Conservation (phyloP, 805 yeast genomes). For the Komagataella pastoris region DNA sequence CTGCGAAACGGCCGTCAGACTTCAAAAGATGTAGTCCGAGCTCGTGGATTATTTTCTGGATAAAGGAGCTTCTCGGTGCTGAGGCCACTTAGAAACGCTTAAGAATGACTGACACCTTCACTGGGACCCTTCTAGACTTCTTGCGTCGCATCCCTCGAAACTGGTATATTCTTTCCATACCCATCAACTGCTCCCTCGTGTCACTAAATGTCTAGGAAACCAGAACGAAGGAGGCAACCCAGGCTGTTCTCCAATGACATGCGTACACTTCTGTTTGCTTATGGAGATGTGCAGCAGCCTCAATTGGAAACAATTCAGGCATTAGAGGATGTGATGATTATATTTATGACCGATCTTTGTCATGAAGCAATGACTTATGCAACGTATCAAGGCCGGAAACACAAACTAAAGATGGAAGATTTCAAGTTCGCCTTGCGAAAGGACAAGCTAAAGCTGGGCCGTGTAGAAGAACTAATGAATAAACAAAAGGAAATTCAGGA, state of each 20-base stretch:
- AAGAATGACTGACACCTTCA: background rate
- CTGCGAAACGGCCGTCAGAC: no score
- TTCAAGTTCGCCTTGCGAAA: constrained; percentile 55
- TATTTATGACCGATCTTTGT: constrained; percentile 43
- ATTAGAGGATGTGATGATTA: constrained; percentile 54
- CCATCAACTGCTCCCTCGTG: background rate
- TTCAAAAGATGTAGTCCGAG: no score
- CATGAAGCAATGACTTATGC: constrained; percentile 36
- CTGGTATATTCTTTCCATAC: background rate
- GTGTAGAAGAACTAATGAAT: constrained; percentile 50
- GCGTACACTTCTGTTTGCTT: constrained; percentile 51
- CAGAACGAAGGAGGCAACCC: constrained; percentile 4
- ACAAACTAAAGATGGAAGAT: constrained; percentile 59
- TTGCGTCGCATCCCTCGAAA: background rate
- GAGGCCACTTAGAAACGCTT: no score
- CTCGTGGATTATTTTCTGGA: no score
- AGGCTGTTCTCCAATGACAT: constrained; percentile 26
- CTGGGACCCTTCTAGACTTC: background rate
- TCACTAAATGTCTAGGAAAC: background rate
- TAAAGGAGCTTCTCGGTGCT: no score
- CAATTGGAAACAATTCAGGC: constrained; percentile 50
- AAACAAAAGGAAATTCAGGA: constrained; percentile 48
- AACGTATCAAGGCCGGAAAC: constrained; percentile 31
- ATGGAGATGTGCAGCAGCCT: constrained; percentile 62
- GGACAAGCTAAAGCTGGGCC: constrained; percentile 55